Base-by-base conservation (phyloP, 495 filamentous ascomycete species). In the Lepraria neglecta region DNA sequence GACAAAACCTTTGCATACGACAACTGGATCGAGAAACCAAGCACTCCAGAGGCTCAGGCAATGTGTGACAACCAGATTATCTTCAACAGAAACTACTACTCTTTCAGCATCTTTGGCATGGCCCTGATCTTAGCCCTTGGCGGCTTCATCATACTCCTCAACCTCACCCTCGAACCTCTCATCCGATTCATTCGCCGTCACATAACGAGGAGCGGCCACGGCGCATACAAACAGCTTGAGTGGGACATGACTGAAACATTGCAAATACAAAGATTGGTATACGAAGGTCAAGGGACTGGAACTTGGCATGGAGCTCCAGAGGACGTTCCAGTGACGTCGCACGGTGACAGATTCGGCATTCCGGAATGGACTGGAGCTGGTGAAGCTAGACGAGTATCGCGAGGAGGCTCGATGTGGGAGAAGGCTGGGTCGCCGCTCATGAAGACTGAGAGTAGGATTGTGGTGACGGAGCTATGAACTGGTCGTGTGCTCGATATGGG, bases 221-320 rank as follows among this genome's bases (percentile, higher is more conserved):
- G 48, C 27, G 5, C 28, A 6, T 52, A 52, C 11, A 52, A 52
- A 52, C 48, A 52, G 48, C 27, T 52, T 27, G 48, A 52, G 28
- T 52, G 48, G 48, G 48, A 52, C 31, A 52, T 11, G 28, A 52
- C 48, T 9, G 14, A 9, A 3, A 52, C 48, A 15, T 4, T 52
- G 4, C 48, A 52, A 5, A 12, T 52, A 12, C 48, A 52, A 17
- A 52, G 48, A 30, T 12, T 52, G 15, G 48, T 52, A 11, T 52
- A 52, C 28, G 48, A 52, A 21, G 27, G 48, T 17, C 48, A 52
- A 9, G 48, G 48, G 2, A 14, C 27, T 6, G 48, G 48, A 1
- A 52, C 48, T 30, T 52, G 48, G 48, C 27, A 52, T 52, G 48
- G 48, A 17, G 48, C 27, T 14, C 48, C 48, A 7, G 48, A 52